Evolutionary conservation across 768 basidiomycete species (phyloP).

Genomic region (Naganishia friedmannii): DNA sequence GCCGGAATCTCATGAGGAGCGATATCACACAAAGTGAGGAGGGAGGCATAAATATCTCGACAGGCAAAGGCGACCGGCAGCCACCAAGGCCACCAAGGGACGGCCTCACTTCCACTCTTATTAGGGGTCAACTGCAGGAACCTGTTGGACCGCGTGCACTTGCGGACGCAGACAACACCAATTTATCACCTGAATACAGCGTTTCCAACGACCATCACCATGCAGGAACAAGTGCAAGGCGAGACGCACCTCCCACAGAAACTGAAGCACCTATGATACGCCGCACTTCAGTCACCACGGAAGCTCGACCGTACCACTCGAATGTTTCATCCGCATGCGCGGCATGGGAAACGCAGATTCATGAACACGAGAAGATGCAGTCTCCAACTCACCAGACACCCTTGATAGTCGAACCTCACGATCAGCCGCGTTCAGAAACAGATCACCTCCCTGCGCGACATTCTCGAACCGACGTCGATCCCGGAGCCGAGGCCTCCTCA

Average conservation of each 20-base stretch:
- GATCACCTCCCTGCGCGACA: not conserved
- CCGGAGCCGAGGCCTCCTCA: not conserved
- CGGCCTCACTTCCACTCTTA: not conserved
- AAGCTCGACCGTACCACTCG: not conserved
- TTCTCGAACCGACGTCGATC: not conserved
- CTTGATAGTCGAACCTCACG: not conserved
- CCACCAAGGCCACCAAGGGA: not conserved
- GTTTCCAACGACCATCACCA: not conserved
- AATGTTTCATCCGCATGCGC: not conserved
- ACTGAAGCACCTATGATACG: not conserved
- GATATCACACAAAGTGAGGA: not conserved
- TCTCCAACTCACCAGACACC: not conserved
- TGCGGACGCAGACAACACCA: not conserved
- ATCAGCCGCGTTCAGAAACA: not conserved
- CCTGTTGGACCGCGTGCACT: not conserved
- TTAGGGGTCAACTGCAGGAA: not conserved
- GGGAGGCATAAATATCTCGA: not conserved
- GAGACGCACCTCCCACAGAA: not conserved
- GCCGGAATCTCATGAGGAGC: not conserved
- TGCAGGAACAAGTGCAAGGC: not conserved
- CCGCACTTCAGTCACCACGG: not conserved
- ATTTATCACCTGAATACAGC: not conserved
- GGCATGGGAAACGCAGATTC: conserved; percentile 12
- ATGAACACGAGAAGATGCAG: conserved; percentile 9
- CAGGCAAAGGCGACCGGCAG: not conserved